These are phyloP conservation scores for Raffaelea arxii DNA, from an alignment of 2,329 filamentous ascomycete species.

Conservation along the genomic window DNA sequence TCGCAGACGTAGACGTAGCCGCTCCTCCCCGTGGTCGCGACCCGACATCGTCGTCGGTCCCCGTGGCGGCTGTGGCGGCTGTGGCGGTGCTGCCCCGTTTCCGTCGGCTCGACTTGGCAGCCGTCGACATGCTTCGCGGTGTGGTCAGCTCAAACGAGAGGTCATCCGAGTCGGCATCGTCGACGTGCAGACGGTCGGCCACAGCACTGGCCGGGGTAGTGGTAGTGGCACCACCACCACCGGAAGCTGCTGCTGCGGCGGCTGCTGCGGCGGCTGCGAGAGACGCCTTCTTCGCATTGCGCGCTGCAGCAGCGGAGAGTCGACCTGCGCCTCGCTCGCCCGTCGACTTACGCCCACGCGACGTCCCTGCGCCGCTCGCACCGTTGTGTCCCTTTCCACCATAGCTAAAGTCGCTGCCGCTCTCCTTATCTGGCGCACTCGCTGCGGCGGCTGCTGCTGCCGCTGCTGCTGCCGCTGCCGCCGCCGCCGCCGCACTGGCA, in stretches of 20 bases:
- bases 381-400: slow-evolving; percentile 18
- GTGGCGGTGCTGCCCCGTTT: slow-evolving; percentile 23
- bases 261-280: background rate
- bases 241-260: slow-evolving; percentile 14
- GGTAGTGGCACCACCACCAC: slow-evolving; percentile 26
- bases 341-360: slow-evolving; percentile 5
- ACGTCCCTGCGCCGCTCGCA: background rate
- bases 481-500: slow-evolving; percentile 15
- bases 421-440: slow-evolving; percentile 15
- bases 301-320: background rate
- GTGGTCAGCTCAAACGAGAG: slow-evolving; percentile 11
- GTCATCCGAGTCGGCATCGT: slow-evolving; percentile 12
- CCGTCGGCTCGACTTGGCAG: slow-evolving; percentile 37
- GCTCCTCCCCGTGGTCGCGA: slow-evolving; percentile 49
- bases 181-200: slow-evolving; percentile 15
- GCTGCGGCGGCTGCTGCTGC: slow-evolving; percentile 19
- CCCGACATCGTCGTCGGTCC: slow-evolving; percentile 43
- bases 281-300: slow-evolving; percentile 3
- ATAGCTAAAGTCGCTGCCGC: slow-evolving; percentile 23
- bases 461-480: slow-evolving; percentile 6
- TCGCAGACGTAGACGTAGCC: slow-evolving; percentile 14
- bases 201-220: slow-evolving; percentile 7
- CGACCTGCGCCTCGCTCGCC: slow-evolving; percentile 14
- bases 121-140: slow-evolving; percentile 6
- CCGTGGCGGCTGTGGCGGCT: background rate